Base-by-base conservation (phyloP, 2,329 filamentous ascomycete genomes). In the Alternaria sp. region DNA sequence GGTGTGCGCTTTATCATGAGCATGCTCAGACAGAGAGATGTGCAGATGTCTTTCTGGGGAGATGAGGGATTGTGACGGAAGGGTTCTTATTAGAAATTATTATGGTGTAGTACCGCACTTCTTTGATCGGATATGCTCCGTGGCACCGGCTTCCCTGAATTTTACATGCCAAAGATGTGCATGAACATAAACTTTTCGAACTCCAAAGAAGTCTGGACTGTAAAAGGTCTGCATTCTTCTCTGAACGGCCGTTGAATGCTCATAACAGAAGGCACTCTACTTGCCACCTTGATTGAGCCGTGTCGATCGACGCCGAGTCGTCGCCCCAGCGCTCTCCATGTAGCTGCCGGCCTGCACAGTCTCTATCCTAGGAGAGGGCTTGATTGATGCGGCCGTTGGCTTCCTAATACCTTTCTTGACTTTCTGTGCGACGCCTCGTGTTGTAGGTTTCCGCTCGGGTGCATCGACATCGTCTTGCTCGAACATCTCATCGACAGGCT, bases 1-100 rank as follows among this genome's bases (percentile, higher is more conserved):
- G 76, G 62, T 79, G 78, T 69, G 60, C 56, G 51, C 62, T 78
- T 46, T 79, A 79, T 64, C 76, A 79, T 66, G 77, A 79, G 65
- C 78, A 79, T 69, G 63, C 63, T 27, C 74, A 79, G 66, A 79
- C 77, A 62, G 70, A 76, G 56, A 63, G 63, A 38, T 79, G 77
- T 67, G 71, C 65, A 12, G 73, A 78, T 59, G 59, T 74, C 3
- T 72, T 75, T 43, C 59, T 75, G 68, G 74, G 74, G 20, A 62
- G 68, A 53, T 75, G 63, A 68, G 36, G 46, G 34, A 38, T 50
- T 11, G 28, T 30, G 28, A 30, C 28, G 34, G 16, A 36, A 14
- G 12, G 12, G 11, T 51, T 32, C 11, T 6, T 20, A 18, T 34
- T 43, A n/a, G 27, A 12, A 41, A 22, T 54, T 43, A 22, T 16